Evolutionary conservation across 1,284 basidiomycete species (phyloP).

Genomic region (Pseudozyma sp.): DNA sequence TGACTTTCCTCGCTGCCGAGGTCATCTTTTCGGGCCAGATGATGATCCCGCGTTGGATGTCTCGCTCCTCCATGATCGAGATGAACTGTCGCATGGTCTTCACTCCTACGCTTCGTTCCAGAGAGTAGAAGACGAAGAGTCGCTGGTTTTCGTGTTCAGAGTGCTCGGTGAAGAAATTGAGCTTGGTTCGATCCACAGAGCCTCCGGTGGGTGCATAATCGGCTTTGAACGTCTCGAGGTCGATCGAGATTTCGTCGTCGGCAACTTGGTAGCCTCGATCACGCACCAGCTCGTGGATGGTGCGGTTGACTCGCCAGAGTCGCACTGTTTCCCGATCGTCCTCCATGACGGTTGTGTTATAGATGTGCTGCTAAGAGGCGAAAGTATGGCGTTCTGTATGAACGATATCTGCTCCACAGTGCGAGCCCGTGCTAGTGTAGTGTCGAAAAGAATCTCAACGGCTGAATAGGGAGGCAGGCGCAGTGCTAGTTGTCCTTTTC

Average conservation of each 20-base stretch:
- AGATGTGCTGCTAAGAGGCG: neutral
- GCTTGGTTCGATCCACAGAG: constrained; percentile 59
- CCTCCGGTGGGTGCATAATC: constrained; percentile 71
- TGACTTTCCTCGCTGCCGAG: constrained; percentile 85
- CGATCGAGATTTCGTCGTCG: constrained; percentile 89
- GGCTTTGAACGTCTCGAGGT: constrained; percentile 77
- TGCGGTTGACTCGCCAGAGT: constrained; percentile 95
- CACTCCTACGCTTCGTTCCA: constrained; percentile 65
- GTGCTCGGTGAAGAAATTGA: constrained; percentile 66
- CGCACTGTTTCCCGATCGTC: constrained; percentile 73
- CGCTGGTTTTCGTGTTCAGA: constrained; percentile 74
- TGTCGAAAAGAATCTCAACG: too few relatives aligned
- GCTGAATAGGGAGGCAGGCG: too few relatives aligned
- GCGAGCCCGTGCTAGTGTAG: too few relatives aligned
- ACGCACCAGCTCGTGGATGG: constrained; percentile 94
- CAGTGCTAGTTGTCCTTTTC: too few relatives aligned
- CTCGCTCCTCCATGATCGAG: constrained; percentile 72
- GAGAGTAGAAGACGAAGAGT: constrained; percentile 90
- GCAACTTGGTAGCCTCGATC: constrained; percentile 87
- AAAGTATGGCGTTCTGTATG: too few relatives aligned
- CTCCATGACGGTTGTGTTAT: constrained; percentile 58
- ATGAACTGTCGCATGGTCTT: constrained; percentile 68
- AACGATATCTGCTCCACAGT: too few relatives aligned
- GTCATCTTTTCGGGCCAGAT: constrained; percentile 98
- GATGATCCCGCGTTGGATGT: constrained; percentile 89